These are phyloP conservation scores for Trapa incisa DNA, from an alignment of 345 rosid genomes.

Conservation along the genomic window DNA sequence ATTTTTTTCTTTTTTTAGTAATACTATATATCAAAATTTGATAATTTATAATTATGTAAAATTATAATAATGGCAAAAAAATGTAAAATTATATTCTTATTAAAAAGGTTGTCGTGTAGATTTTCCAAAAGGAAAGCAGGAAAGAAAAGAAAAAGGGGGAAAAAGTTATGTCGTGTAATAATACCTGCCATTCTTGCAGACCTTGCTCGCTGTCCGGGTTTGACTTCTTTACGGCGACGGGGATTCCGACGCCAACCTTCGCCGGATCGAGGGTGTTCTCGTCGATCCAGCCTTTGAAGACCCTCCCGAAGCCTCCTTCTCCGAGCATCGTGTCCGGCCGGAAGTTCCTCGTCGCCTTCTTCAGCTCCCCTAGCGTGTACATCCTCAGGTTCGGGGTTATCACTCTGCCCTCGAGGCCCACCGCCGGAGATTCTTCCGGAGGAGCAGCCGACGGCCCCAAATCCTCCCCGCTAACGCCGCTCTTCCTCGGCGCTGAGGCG, in stretches of 20 bases:
- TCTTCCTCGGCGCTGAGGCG: not conserved
- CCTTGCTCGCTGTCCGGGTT: constrained; percentile 68
- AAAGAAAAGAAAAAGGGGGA: too few relatives aligned
- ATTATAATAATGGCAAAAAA: too few relatives aligned
- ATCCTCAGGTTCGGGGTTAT: constrained; percentile 23
- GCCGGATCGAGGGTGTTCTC: constrained; percentile 47
- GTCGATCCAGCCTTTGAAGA: constrained; percentile 81
- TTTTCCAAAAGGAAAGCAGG: too few relatives aligned
- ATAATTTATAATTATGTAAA: too few relatives aligned
- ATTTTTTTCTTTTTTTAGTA: too few relatives aligned
- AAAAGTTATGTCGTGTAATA: not conserved
- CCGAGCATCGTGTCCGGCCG: constrained; percentile 58
- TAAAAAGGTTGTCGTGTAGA: too few relatives aligned
- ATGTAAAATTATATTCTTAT: too few relatives aligned
- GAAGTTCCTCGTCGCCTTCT: constrained; percentile 58
- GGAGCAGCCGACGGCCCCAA: not conserved
- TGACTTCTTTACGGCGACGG: constrained; percentile 83
- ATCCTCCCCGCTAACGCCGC: not conserved
- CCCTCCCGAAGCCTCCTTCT: constrained; percentile 86
- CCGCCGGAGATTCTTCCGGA: not conserved
- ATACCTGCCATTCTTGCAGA: constrained; percentile 70
- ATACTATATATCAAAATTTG: too few relatives aligned
- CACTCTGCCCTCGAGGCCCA: constrained; percentile 6
- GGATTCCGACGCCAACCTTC: constrained; percentile 44
- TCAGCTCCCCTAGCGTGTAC: constrained; percentile 45